Base-by-base conservation (phyloP, 169 alveolate species). In the Cryptosporidium meleagridis region DNA sequence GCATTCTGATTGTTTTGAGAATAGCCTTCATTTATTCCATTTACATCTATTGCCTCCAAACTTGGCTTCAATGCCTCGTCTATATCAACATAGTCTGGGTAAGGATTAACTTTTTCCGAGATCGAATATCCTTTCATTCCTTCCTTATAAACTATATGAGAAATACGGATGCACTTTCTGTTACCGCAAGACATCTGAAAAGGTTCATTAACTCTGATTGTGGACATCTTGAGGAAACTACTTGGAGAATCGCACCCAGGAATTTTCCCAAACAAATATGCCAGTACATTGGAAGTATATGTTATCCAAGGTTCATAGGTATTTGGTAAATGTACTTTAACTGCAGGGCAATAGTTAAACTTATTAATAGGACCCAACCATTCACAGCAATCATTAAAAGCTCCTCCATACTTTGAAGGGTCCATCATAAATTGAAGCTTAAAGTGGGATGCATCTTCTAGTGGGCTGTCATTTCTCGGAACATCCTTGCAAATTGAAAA, bases 271-370 rank as follows among this genome's bases (percentile, higher is more conserved):
- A 80, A 80, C 12, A 80, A 67, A 59, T 80, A 80, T 39, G 75
- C 89, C 9, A 80, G 70, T 23, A 80, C 51, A 45, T 80, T 80
- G 14, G 75, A 59, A 3, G 89, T 62, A 62, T 80, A 80, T 21
- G 89, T 80, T 61, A 80, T 65, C 89, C 89, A 80, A 80, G 89
- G 89, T 23, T 80, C 89, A 65, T 80, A 80, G n/a, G 89, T 80
- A 65, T 45, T 65, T 12, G 89, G 89, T 29, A 80, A 45, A 39
- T 80, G 89, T 7, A 80, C 75, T 37, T 80, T 80, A 6, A 80
- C 45, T 39, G 62, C 89, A 2, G 89, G 89, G 80, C 89, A 80
- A 16, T 80, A 80, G 59, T 80, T 80, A 37, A 44, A 67, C 70
- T 80, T 80, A 62, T 80, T 80, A 26, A 80, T 80, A 10, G 89